Base-by-base conservation (phyloP, 306 rosid genomes). In the Quercus bicolor region DNA sequence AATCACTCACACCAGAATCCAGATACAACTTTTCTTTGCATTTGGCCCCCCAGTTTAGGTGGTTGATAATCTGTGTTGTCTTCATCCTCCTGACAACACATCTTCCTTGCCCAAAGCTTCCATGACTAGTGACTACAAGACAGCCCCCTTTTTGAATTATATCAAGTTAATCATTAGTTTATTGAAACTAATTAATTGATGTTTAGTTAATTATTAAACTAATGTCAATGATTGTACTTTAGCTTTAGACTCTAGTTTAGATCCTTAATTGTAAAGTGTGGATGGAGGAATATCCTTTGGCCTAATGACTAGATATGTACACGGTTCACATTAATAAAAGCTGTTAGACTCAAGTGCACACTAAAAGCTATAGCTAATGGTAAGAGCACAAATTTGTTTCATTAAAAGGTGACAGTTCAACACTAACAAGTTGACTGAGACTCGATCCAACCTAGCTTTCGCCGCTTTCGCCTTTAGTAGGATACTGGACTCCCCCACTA, bases 31-130 rank as follows among this genome's bases (percentile, higher is more conserved):
- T 56, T 56, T 11, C 9, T 18, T 18, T 29, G 70, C 70, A 16
- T 18, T 65, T 65, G 40, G n/a, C 65, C 65, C 24, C 0, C 16
- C 33, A 28, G 0, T 11, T 26, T 24, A 14, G 14, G 71, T 66
- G 19, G 71, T 31, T 31, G 15, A 19, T 65, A 29, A 15, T 3
- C n/a, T 3, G 37, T 65, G 70, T 65, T 5, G 4, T 24, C 12
- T 48, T 69, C 65, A 70, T 48, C 76, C 40, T 59, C 77, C 68
- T 81, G 77, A 80, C 84, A 68, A 75, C 84, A 76, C 5, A 76
- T 15, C 26, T 18, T 56, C 45, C 48, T 40, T 23, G 56, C 48
- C 37, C 45, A 40, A 51, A 26, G 28, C 78, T 19, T 61, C 16
- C 56, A 56, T 64, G 45, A 37, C 45, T 40, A 40, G 45, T 40